These are phyloP conservation scores for Alternaria hordeiaustralica DNA, from an alignment of 2,329 filamentous ascomycete species.

Conservation along the genomic window DNA sequence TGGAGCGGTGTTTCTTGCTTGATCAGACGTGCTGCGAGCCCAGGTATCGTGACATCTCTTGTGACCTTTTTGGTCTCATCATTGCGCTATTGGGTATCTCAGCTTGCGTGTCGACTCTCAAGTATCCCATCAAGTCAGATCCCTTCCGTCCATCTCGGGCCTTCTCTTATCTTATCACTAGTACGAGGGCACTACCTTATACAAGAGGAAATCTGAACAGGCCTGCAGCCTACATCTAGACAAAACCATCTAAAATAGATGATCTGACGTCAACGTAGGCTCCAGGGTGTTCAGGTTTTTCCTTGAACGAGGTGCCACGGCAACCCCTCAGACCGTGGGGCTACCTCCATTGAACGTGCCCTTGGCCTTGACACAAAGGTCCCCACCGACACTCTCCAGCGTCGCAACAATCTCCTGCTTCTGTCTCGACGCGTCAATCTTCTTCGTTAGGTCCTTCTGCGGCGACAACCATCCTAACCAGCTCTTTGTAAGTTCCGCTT, in stretches of 20 bases:
- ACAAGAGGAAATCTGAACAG: no score
- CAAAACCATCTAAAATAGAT: no score
- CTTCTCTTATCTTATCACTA: not conserved
- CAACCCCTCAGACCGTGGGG: not conserved
- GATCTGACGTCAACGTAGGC: no score
- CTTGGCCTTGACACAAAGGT: slow-evolving; percentile 52
- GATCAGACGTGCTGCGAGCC: not conserved
- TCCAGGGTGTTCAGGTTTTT: no score
- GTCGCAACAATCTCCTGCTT: slow-evolving; percentile 58
- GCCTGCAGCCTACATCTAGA: no score
- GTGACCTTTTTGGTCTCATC: not conserved
- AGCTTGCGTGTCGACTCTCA: not conserved
- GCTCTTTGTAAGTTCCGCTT: slow-evolving; percentile 35
- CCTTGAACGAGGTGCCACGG: not conserved
- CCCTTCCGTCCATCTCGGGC: not conserved
- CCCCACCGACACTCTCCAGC: slow-evolving; percentile 63
- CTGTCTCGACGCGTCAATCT: slow-evolving; percentile 34
- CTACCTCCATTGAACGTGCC: not conserved
- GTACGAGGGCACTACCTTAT: not conserved
- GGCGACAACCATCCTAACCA: slow-evolving; percentile 40
- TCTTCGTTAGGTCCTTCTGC: slow-evolving; percentile 53
- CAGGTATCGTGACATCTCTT: not conserved
- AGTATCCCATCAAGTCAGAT: not conserved
- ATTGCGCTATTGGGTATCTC: slow-evolving; percentile 4
- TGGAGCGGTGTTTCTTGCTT: not conserved